Percentiles rank a stretch among this genome's conserved stretches.
Conservation (phyloP, 352 stramenopile species). For the Globisporangium solare region DNA sequence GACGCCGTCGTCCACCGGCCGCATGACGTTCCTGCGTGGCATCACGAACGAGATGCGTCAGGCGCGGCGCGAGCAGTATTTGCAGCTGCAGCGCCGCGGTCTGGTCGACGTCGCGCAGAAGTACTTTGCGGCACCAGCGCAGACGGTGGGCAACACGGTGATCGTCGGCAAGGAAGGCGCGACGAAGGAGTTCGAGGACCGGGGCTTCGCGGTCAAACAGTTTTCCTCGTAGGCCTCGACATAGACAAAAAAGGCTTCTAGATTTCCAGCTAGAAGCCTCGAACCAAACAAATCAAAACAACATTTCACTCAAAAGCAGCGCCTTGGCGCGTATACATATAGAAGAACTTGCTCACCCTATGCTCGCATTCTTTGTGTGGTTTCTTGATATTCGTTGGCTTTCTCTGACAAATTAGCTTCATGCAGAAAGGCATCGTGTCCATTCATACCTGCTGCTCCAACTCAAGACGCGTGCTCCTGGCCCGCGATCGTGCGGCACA, state of each 20-base stretch:
- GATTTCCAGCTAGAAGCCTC: too few relatives aligned
- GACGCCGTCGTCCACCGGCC: slow-evolving; percentile 69
- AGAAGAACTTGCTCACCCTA: too few relatives aligned
- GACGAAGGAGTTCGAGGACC: slow-evolving; percentile 35
- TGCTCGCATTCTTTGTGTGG: too few relatives aligned
- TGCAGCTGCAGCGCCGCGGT: slow-evolving; percentile 33
- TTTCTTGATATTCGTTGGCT: too few relatives aligned
- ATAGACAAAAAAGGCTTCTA: too few relatives aligned
- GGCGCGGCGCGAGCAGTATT: slow-evolving; percentile 60
- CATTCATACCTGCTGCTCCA: too few relatives aligned
- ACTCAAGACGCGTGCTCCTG: slow-evolving; percentile 22
- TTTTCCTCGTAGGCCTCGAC: slow-evolving; percentile 13
- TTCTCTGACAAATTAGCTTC: too few relatives aligned
- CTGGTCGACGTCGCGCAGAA: slow-evolving; percentile 53
- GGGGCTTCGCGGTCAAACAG: slow-evolving; percentile 36
- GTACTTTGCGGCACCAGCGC: slow-evolving; percentile 26
- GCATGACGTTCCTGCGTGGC: slow-evolving; percentile 70
- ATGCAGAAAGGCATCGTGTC: too few relatives aligned
- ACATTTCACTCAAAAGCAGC: too few relatives aligned
- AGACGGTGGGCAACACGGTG: slow-evolving; percentile 20
- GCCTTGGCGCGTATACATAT: too few relatives aligned
- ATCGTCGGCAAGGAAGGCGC: slow-evolving; percentile 64
- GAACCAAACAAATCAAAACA: too few relatives aligned
- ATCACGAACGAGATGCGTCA: slow-evolving; percentile 86
- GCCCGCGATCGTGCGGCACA: slow-evolving; percentile 81